Percentiles rank a stretch among this genome's conserved stretches.
phyloP scores from a whole-genome alignment of 2,329 filamentous ascomycete species.

The Knufia fluminis region DNA sequence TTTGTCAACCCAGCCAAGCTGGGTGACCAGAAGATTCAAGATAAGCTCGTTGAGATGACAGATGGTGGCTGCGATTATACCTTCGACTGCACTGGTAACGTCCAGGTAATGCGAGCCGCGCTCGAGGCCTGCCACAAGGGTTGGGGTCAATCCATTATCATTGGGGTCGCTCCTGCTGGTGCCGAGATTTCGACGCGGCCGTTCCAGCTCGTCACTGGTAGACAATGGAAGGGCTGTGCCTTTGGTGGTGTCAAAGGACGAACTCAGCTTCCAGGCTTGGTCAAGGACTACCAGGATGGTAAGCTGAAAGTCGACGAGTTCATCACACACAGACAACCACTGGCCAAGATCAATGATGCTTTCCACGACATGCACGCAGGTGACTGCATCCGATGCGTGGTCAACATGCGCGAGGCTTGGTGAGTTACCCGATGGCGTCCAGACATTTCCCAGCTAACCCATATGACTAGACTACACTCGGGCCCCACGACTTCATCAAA shows the following conservation, averaged over 20 bases:
- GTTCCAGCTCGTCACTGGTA: constrained; percentile 96
- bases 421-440: background rate
- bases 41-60: constrained; percentile 93
- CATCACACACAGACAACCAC: constrained; percentile 86
- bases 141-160: constrained; percentile 96
- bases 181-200: constrained; percentile 42
- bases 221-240: constrained; percentile 95
- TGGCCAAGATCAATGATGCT: constrained; percentile 76
- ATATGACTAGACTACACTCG: constrained; percentile 18
- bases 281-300: constrained; percentile 80
- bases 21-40: constrained; percentile 70
- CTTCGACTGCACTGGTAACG: constrained; percentile 97
- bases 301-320: constrained; percentile 98
- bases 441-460: background rate
- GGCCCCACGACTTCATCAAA: constrained; percentile 13
- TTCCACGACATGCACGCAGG: constrained; percentile 93
- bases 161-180: constrained; percentile 56
- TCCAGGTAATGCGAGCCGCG: constrained; percentile 67
- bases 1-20: constrained; percentile 90
- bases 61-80: constrained; percentile 98
- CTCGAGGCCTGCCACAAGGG: constrained; percentile 95
- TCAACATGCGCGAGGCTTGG: constrained; percentile 46
- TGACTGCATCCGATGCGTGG: constrained; percentile 93
- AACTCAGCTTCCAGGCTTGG: constrained; percentile 76
- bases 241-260: constrained; percentile 98